Conservation (phyloP, 768 basidiomycete genomes). For the Nidularia pulvinata region DNA sequence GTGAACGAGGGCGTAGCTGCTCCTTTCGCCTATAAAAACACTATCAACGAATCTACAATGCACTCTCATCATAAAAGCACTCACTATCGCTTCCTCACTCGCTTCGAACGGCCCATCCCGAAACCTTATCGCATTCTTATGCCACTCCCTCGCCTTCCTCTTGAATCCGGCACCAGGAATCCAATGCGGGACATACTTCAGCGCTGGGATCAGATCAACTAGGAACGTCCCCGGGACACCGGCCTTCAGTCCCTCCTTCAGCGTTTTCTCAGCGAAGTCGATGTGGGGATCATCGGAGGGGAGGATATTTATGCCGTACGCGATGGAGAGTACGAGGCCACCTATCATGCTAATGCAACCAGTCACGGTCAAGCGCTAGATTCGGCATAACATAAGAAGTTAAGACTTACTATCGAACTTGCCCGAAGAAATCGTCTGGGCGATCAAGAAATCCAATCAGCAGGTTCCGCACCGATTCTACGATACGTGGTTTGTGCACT, state of each 20-base stretch:
- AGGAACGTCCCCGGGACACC: conserved; percentile 31
- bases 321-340: conserved; percentile 16
- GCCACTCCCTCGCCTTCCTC: conserved; percentile 43
- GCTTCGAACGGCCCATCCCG: conserved; percentile 27
- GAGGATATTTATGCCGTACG: conserved; percentile 37
- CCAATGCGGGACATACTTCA: conserved; percentile 47
- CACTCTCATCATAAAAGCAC: neutral
- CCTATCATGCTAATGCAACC: neutral
- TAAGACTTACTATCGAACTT: no score
- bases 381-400: no score
- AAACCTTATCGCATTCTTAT: conserved; percentile 23
- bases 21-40: conserved; percentile 11
- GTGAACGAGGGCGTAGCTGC: conserved; percentile 15
- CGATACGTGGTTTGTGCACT: no score
- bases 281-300: conserved; percentile 36
- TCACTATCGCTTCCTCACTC: conserved; percentile 12
- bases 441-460: no score
- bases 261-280: conserved; percentile 25
- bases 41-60: neutral
- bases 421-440: no score
- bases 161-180: conserved; percentile 57
- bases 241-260: conserved; percentile 21
- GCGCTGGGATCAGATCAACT: conserved; percentile 31
- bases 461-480: no score
- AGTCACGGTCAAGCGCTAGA: no score